Evolutionary conservation across 192 early-diverging fungal genomes (phyloP).

Genomic region (Mortierella claussenii): DNA sequence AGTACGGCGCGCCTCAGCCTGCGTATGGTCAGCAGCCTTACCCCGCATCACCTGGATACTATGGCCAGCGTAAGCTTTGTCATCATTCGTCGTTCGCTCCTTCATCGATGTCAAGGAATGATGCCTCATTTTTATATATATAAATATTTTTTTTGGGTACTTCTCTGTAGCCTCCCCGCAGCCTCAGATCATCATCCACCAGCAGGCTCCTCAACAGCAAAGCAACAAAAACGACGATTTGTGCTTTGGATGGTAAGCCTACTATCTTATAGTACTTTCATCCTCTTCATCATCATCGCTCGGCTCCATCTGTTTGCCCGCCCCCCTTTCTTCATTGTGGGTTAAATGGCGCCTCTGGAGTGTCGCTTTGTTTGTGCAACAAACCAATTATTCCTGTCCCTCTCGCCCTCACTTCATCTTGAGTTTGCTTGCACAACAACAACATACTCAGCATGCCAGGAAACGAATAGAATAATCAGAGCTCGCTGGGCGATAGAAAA

Average conservation of each 20-base stretch:
- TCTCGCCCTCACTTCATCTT: too few species aligned
- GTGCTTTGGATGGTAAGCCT: conserved; percentile 41
- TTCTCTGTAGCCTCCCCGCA: conserved; percentile 11
- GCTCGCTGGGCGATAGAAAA: too few species aligned
- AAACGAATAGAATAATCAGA: too few species aligned
- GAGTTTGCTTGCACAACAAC: too few species aligned
- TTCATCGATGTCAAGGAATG: background rate
- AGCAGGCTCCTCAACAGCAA: conserved; percentile 3
- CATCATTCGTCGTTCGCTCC: background rate
- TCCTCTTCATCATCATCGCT: background rate
- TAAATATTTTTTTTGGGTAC: background rate
- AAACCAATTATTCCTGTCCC: background rate
- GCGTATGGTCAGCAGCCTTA: conserved; percentile 17
- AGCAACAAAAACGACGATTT: conserved; percentile 18
- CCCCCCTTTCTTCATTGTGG: background rate
- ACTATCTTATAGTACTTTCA: background rate
- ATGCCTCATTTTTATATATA: background rate
- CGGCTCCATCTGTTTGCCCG: background rate
- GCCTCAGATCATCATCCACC: conserved; percentile 23
- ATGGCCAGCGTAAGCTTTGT: conserved; percentile 12
- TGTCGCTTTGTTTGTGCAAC: too few species aligned
- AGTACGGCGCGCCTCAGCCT: conserved; percentile 9
- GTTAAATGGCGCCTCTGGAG: too few species aligned
- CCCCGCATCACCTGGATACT: conserved; percentile 7
- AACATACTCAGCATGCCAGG: too few species aligned